Conservation (phyloP, 345 rosid species). For the Noccaea caerulescens region DNA sequence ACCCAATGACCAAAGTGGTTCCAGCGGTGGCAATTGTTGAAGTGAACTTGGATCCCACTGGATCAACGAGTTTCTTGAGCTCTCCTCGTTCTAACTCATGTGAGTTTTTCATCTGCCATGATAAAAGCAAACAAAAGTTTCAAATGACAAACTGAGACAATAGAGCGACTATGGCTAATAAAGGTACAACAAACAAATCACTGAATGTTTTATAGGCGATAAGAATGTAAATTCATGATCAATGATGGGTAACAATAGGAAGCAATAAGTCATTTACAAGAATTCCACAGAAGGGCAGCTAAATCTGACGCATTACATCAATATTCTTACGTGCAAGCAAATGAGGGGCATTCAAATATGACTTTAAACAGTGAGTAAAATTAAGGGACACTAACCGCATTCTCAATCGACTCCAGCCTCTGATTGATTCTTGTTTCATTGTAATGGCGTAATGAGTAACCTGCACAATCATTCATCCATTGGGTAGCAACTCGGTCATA, state of each 20-base stretch:
- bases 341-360: neutral
- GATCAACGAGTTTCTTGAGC: constrained; percentile 75
- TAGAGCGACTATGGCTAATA: neutral
- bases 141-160: constrained; percentile 14
- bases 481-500: constrained; percentile 13
- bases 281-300: constrained; percentile 2
- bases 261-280: constrained; percentile 6
- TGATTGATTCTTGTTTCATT: constrained; percentile 62
- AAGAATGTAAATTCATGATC: neutral
- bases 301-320: neutral
- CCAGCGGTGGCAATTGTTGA: constrained; percentile 74
- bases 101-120: constrained; percentile 63
- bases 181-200: neutral
- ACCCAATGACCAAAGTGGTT: constrained; percentile 85
- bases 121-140: neutral
- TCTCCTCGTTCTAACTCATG: constrained; percentile 66
- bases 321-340: neutral
- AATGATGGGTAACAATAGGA: neutral
- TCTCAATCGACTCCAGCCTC: constrained; percentile 74
- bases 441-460: constrained; percentile 63
- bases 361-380: neutral
- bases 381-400: constrained; percentile 53
- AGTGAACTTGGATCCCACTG: constrained; percentile 56
- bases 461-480: constrained; percentile 48
- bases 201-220: neutral